Conservation (phyloP, 108 stramenopile genomes). For the Nitzschia sp. region DNA sequence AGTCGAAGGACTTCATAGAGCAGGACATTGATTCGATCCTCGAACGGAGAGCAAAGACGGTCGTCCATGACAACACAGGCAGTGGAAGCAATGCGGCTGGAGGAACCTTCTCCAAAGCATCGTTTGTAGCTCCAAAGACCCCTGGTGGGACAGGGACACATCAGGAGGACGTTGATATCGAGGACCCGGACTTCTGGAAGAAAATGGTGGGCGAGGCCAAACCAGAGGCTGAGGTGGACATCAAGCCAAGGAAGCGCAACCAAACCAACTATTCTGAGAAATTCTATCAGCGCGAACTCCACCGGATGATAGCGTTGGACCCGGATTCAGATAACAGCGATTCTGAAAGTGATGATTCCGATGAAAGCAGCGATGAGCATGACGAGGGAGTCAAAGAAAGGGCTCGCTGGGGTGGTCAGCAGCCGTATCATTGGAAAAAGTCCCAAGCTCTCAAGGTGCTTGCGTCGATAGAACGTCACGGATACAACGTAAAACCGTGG, state of each 20-base stretch:
- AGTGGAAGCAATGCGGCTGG: conserved; percentile 73
- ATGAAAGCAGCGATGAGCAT: conserved; percentile 33
- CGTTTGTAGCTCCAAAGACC: conserved; percentile 72
- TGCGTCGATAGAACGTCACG: conserved; percentile 47
- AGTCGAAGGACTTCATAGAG: conserved; percentile 77
- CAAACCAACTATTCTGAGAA: conserved; percentile 67
- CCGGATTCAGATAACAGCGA: conserved; percentile 18
- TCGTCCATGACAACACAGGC: conserved; percentile 83
- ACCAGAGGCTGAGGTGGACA: conserved; percentile 46
- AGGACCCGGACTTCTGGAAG: conserved; percentile 96
- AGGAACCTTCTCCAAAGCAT: conserved; percentile 93
- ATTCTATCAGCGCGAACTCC: conserved; percentile 41
- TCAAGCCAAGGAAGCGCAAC: conserved; percentile 52
- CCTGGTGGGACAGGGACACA: conserved; percentile 39
- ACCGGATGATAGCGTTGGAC: conserved; percentile 21
- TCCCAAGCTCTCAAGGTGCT: conserved; percentile 57
- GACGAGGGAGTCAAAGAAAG: conserved; percentile 43
- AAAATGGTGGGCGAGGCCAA: conserved; percentile 83
- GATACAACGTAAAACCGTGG: conserved; percentile 64
- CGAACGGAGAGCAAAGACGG: conserved; percentile 63
- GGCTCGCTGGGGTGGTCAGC: conserved; percentile 56
- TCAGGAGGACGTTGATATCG: conserved; percentile 67
- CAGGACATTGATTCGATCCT: conserved; percentile 91
- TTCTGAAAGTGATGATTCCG: conserved; percentile 37
- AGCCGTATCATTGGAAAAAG: conserved; percentile 44